Percentiles rank a stretch among this genome's conserved stretches.
These are phyloP conservation scores for Arthrinium puccinioides DNA, from an alignment of 2,329 filamentous ascomycete genomes.

Conservation along the genomic window DNA sequence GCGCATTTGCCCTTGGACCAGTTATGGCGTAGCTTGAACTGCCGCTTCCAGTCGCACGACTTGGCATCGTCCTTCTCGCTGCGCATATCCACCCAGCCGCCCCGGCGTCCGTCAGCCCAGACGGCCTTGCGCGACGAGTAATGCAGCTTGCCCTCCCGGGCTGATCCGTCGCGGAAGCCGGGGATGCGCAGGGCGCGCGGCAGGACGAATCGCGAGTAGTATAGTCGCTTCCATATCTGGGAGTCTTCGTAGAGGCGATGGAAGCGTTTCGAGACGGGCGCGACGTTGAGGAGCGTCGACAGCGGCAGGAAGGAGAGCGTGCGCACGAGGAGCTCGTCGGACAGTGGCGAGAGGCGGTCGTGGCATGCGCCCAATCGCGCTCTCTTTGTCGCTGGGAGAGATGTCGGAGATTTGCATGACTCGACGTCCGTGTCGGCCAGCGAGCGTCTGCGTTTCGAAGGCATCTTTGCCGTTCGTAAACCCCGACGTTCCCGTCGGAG, in stretches of 20 bases:
- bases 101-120: slow-evolving; percentile 38
- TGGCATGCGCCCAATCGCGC: slow-evolving; percentile 20
- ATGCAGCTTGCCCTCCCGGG: slow-evolving; percentile 29
- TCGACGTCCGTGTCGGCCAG: background rate
- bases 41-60: slow-evolving; percentile 42
- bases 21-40: slow-evolving; percentile 84
- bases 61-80: slow-evolving; percentile 17
- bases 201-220: slow-evolving; percentile 80
- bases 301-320: slow-evolving; percentile 73
- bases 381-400: slow-evolving; percentile 30
- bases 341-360: slow-evolving; percentile 66
- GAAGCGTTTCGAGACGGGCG: slow-evolving; percentile 68
- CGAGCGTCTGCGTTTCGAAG: background rate
- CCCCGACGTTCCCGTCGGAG: no score
- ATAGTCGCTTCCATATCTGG: slow-evolving; percentile 85
- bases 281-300: slow-evolving; percentile 54
- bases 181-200: slow-evolving; percentile 72
- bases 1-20: slow-evolving; percentile 80
- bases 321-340: slow-evolving; percentile 81
- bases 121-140: slow-evolving; percentile 36
- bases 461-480: no score
- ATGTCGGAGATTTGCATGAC: slow-evolving; percentile 8
- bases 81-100: slow-evolving; percentile 44
- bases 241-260: slow-evolving; percentile 67
- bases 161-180: slow-evolving; percentile 42